These are phyloP conservation scores for Lobosporangium transversale DNA, from an alignment of 192 early-diverging fungal species.

Conservation along the genomic window DNA sequence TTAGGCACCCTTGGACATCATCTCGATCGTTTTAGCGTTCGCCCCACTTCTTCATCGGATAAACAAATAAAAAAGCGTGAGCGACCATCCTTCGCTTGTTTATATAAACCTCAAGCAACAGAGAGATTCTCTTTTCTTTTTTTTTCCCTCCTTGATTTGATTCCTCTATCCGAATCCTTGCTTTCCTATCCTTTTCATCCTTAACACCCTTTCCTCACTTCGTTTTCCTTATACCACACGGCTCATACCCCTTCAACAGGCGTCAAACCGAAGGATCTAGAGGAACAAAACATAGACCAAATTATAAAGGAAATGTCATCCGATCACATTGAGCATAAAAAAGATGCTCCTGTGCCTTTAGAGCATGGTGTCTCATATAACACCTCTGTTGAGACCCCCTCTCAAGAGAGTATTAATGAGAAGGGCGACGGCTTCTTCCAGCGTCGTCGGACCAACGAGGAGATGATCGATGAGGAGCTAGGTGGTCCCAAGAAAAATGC, in stretches of 20 bases:
- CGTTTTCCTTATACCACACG: constrained; percentile 1
- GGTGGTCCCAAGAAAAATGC: constrained; percentile 1
- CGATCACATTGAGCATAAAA: constrained; percentile 35
- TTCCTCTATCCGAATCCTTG: constrained; percentile 21
- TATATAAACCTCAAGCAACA: no score
- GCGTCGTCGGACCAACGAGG: constrained; percentile 23
- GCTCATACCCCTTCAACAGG: constrained; percentile 1
- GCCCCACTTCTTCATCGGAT: neutral
- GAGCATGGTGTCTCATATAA: constrained; percentile 3
- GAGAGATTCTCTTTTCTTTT: constrained; percentile 8
- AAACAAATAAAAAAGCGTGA: neutral
- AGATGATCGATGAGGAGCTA: constrained; percentile 13
- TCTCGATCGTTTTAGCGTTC: neutral
- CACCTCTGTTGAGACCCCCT: neutral
- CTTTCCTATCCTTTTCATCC: neutral
- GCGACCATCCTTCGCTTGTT: neutral
- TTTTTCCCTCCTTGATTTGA: constrained; percentile 43
- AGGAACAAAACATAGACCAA: no score
- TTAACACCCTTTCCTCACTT: no score
- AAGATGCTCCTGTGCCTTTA: neutral
- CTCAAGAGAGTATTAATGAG: constrained; percentile 20
- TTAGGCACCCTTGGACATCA: neutral
- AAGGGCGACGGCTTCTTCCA: constrained; percentile 35
- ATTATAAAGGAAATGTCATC: neutral
- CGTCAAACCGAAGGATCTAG: constrained; percentile 6